Evolutionary conservation across 768 basidiomycete species (phyloP), one percentile per base, ranked within the genome.

Genomic region (Hysterangium stoloniferum): DNA sequence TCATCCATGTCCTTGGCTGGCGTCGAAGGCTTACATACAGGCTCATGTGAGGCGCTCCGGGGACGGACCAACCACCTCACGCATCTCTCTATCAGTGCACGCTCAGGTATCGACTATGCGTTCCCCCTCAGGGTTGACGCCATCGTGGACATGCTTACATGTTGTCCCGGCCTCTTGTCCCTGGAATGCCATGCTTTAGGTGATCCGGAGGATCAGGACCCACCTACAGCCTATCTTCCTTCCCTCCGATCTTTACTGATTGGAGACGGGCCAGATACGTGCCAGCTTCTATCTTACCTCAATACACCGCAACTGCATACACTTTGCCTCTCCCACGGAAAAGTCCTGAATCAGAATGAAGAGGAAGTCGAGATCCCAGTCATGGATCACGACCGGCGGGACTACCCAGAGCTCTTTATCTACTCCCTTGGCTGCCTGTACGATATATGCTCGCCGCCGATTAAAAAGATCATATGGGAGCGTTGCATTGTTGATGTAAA

Each of bases 221-320:
- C 47, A 2, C 47, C 15, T n/a, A 37, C 28, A 34, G 36, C 32
- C 8, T 11, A n/a, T 4, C 36, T 48, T 35, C 47, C 47, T 19
- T 37, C 17, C 27, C 33, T 48, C 25, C 37, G 20, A 25, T 48
- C 33, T n/a, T n/a, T 48, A 35, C 22, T 35, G 6, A 48, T 48
- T 19, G 47, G 47, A 20, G 47, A 48, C 20, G 47, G 34, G 15
- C 47, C 47, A 17, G 47, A 48, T n/a, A 48, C 47, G 22, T 48
- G 47, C 36, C 47, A 25, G 7, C 15, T 48, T 11, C 22, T 48
- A 20, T 6, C 19, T 9, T 48, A 48, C 33, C 47, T 48, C 8
- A 24, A 22, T 37, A 35, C 34, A 35, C 47, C 47, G n/a, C 28
- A 37, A 11, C 22, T 48, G 32, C 8, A 11, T 5, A 48, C 24